Evolutionary conservation across 2,329 filamentous ascomycete genomes (phyloP).

Genomic region (Sclerotinia subarctica): DNA sequence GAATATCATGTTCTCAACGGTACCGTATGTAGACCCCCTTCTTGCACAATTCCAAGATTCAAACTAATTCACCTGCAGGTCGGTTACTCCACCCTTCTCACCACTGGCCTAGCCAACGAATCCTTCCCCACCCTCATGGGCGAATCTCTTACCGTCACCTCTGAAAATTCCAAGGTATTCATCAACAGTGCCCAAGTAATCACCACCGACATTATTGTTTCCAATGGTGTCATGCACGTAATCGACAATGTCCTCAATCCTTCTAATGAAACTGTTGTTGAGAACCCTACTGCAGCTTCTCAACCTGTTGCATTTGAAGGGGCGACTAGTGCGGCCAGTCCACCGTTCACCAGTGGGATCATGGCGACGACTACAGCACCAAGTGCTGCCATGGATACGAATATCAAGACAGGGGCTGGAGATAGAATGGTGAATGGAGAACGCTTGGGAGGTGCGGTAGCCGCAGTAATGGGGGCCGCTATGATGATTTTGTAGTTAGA

Average conservation of each 20-base stretch:
- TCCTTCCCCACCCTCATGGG: slow-evolving; percentile 35
- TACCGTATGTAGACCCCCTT: neutral
- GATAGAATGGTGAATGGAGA: neutral
- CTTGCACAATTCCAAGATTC: neutral
- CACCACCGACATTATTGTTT: slow-evolving; percentile 39
- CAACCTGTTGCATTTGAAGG: slow-evolving; percentile 40
- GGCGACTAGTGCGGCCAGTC: slow-evolving; percentile 27
- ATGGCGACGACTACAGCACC: slow-evolving; percentile 43
- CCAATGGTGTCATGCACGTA: slow-evolving; percentile 40
- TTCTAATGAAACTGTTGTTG: slow-evolving; percentile 38
- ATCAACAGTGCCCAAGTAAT: slow-evolving; percentile 43
- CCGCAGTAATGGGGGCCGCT: slow-evolving; percentile 39
- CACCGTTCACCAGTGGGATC: slow-evolving; percentile 44
- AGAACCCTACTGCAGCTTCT: slow-evolving; percentile 41
- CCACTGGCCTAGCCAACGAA: slow-evolving; percentile 32
- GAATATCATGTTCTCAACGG: slow-evolving; percentile 33
- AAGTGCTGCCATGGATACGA: slow-evolving; percentile 29
- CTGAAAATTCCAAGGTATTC: slow-evolving; percentile 39
- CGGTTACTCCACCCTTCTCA: slow-evolving; percentile 38
- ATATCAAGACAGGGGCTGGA: neutral
- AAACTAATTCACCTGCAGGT: slow-evolving; percentile 35
- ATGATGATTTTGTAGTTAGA: neutral
- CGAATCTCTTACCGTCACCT: slow-evolving; percentile 38
- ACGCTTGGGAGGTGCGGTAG: slow-evolving; percentile 23
- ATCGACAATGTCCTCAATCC: slow-evolving; percentile 48